Base-by-base conservation (phyloP, 1,284 basidiomycete genomes). In the Ustilago lituana region DNA sequence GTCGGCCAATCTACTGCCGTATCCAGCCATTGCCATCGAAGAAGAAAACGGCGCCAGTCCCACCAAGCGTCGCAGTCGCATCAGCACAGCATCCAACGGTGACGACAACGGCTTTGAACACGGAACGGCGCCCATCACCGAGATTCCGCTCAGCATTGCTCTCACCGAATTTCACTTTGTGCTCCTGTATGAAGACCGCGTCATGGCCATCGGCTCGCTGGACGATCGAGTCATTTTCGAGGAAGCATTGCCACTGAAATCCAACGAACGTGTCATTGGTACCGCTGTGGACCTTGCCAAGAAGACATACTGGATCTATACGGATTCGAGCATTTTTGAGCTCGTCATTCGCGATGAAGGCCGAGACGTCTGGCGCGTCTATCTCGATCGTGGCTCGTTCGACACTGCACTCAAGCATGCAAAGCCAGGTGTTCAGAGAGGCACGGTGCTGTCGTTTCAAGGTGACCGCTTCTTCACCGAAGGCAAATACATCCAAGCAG, bases 251-350 rank as follows among this genome's bases (percentile, higher is more conserved):
- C 76, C 73, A 3, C 69, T 81, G 33, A 64, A 67, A 35, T 19
- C 71, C 1, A 54, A 72, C 27, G 80, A 82, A 37, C 41, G 68
- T 22, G 74, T 80, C 32, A 64, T 79, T 11, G 78, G 76, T 11
- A 65, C 69, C 7, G 64, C 75, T n/a, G 57, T 78, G 38, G 96
- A 99, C 82, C 89, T 91, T 8, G 88, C 92, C 5, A 88, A 91
- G 8, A 89, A 88, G 79, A 98, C 95, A 4, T 95, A 91, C 76
- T 99, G 96, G 96, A 87, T 96, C 2, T 96, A 91, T 81, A 94
- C 95, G 0, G 89, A 93, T 72, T 87, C 89, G 58, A 91, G 92
- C 0, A 87, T 99, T 39, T 94, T 93, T 76, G 96, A 99, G 79
- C 84, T 99, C 17, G 88, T 91, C 14, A 86, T 93, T 15, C 86